These are phyloP conservation scores for Aspergillus fumigatiaffinis DNA, from an alignment of 2,329 filamentous ascomycete species.

Conservation along the genomic window DNA sequence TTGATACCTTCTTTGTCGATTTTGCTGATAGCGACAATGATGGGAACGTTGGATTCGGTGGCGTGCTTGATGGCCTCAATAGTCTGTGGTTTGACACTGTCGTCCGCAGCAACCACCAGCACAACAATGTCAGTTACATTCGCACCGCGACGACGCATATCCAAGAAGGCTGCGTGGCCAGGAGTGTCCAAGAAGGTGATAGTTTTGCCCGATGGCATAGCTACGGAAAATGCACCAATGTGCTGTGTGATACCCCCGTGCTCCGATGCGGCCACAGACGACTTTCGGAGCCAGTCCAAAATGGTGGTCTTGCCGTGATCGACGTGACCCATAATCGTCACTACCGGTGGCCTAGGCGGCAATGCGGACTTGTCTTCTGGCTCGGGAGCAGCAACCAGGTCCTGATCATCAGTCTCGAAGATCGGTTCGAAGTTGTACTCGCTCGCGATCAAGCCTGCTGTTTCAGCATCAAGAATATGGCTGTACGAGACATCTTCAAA, in stretches of 20 bases:
- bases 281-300: conserved; percentile 87
- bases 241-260: conserved; percentile 98
- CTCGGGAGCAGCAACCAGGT: conserved; percentile 67
- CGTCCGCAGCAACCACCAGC: conserved; percentile 91
- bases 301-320: conserved; percentile 98
- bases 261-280: conserved; percentile 83
- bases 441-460: conserved; percentile 80
- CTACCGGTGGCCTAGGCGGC: conserved; percentile 78
- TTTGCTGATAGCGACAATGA: conserved; percentile 98
- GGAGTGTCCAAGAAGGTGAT: conserved; percentile 98
- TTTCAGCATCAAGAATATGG: conserved; percentile 85
- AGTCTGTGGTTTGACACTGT: conserved; percentile 96
- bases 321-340: conserved; percentile 99
- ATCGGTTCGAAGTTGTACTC: conserved; percentile 91
- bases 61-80: conserved; percentile 95
- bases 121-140: conserved; percentile 97
- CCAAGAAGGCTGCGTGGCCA: conserved; percentile 90
- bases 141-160: conserved; percentile 92
- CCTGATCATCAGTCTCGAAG: conserved; percentile 62
- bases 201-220: conserved; percentile 76
- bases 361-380: conserved; percentile 65
- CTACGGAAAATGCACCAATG: conserved; percentile 94
- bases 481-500: conserved; percentile 81
- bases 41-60: conserved; percentile 77
- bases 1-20: conserved; percentile 83